phyloP scores from a whole-genome alignment of 805 yeast species.

The Teunomyces gatunensis region DNA sequence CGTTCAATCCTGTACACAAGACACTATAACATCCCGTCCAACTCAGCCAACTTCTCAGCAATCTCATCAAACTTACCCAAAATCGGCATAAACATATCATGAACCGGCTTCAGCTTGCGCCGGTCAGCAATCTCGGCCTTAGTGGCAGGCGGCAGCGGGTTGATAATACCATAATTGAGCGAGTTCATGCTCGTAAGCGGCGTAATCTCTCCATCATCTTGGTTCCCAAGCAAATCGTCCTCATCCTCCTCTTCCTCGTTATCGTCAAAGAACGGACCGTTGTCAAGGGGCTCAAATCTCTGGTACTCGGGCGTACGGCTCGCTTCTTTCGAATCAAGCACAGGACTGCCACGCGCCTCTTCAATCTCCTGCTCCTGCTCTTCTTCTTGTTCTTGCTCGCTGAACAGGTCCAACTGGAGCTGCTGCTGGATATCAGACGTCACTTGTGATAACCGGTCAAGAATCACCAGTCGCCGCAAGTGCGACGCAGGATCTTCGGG shows the following conservation, averaged over 20 bases:
- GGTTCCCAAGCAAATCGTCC: constrained; percentile 5
- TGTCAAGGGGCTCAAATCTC: background rate
- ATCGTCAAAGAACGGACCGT: constrained; percentile 10
- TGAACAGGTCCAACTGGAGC: constrained; percentile 13
- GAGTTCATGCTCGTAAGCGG: constrained; percentile 39
- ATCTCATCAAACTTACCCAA: constrained; percentile 47
- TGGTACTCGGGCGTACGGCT: constrained; percentile 1
- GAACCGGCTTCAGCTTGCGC: constrained; percentile 38
- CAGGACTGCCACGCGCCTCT: constrained; percentile 7
- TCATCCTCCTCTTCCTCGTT: constrained; percentile 21
- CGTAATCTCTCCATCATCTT: constrained; percentile 21
- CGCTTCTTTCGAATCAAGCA: background rate
- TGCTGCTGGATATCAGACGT: constrained; percentile 38
- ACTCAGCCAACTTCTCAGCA: constrained; percentile 41
- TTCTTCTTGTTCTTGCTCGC: constrained; percentile 6
- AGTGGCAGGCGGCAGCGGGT: constrained; percentile 6
- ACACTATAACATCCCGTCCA: constrained; percentile 20
- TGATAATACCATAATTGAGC: constrained; percentile 14
- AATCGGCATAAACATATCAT: constrained; percentile 56
- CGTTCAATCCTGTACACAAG: background rate
- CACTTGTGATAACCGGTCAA: constrained; percentile 38
- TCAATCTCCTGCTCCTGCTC: constrained; percentile 8
- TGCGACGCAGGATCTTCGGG: constrained; percentile 5
- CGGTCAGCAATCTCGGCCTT: constrained; percentile 15
- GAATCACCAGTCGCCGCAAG: constrained; percentile 34